These are phyloP conservation scores for Penicillium verrucosum DNA, from an alignment of 2,329 filamentous ascomycete species.

Conservation along the genomic window DNA sequence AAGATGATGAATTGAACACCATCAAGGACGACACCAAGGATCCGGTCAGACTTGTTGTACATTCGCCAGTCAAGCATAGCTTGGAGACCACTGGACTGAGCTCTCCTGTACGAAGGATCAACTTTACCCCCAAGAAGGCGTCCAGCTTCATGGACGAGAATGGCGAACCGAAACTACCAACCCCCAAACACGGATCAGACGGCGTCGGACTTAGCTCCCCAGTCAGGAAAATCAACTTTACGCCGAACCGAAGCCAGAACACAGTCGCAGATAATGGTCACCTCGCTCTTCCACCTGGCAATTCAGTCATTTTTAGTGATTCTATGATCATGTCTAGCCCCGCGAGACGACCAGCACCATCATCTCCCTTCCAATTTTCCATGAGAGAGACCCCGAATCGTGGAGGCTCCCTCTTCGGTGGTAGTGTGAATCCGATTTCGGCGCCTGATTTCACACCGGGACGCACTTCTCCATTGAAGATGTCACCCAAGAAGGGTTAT, in stretches of 20 bases:
- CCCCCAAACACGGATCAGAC: constrained; percentile 24
- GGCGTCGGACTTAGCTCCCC: constrained; percentile 30
- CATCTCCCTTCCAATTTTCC: constrained; percentile 43
- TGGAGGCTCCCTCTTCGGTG: constrained; percentile 28
- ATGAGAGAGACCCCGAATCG: constrained; percentile 41
- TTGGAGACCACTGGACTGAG: constrained; percentile 30
- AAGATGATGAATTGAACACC: constrained; percentile 44
- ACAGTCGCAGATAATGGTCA: constrained; percentile 20
- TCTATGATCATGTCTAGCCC: constrained; percentile 43
- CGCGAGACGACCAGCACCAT: constrained; percentile 40
- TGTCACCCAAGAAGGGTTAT: constrained; percentile 43
- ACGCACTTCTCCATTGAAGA: constrained; percentile 40
- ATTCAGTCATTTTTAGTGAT: constrained; percentile 32
- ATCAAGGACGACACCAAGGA: constrained; percentile 32
- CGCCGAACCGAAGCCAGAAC: constrained; percentile 17
- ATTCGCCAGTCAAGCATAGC: constrained; percentile 34
- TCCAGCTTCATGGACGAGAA: constrained; percentile 32
- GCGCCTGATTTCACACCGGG: constrained; percentile 31
- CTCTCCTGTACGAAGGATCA: constrained; percentile 35
- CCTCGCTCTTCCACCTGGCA: constrained; percentile 25
- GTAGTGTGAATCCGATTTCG: constrained; percentile 18
- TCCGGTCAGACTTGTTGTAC: constrained; percentile 29
- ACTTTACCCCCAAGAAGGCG: constrained; percentile 29
- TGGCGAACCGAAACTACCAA: constrained; percentile 29
- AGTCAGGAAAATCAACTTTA: constrained; percentile 40